Conservation (phyloP, 1,284 basidiomycete species). For the Peniophora sp. region DNA sequence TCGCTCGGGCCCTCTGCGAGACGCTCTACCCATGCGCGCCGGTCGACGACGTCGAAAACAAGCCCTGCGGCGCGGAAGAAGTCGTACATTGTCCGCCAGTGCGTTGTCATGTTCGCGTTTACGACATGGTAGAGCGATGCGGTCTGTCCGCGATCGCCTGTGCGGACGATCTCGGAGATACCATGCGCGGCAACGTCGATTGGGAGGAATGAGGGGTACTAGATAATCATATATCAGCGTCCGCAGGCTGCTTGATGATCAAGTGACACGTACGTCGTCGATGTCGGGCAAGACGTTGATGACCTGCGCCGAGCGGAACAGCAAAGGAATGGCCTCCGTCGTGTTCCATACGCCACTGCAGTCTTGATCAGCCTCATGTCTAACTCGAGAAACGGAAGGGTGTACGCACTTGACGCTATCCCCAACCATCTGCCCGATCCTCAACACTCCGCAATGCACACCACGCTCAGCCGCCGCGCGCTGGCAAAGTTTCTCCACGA, state of each 20-base stretch:
- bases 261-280: conserved; percentile 22
- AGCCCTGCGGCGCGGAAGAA: conserved; percentile 33
- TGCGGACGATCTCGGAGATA: conserved; percentile 38
- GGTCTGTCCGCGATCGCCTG: conserved; percentile 12
- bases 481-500: conserved; percentile 49
- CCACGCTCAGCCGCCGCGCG: conserved; percentile 17
- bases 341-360: conserved; percentile 53
- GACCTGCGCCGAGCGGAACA: conserved; percentile 30
- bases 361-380: background rate
- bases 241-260: conserved; percentile 5
- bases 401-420: conserved; percentile 28
- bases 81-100: conserved; percentile 35
- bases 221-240: conserved; percentile 8
- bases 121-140: conserved; percentile 35
- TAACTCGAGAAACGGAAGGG: background rate
- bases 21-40: conserved; percentile 37
- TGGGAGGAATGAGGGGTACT: conserved; percentile 45
- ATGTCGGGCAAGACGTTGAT: conserved; percentile 37
- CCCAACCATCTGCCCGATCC: conserved; percentile 46
- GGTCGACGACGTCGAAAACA: conserved; percentile 34
- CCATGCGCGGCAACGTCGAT: conserved; percentile 46
- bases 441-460: conserved; percentile 31
- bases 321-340: conserved; percentile 35
- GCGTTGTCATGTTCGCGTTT: conserved; percentile 27
- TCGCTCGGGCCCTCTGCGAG: conserved; percentile 19